Base-by-base conservation (phyloP, 805 yeast genomes). In the Lipomyces lipofer region DNA sequence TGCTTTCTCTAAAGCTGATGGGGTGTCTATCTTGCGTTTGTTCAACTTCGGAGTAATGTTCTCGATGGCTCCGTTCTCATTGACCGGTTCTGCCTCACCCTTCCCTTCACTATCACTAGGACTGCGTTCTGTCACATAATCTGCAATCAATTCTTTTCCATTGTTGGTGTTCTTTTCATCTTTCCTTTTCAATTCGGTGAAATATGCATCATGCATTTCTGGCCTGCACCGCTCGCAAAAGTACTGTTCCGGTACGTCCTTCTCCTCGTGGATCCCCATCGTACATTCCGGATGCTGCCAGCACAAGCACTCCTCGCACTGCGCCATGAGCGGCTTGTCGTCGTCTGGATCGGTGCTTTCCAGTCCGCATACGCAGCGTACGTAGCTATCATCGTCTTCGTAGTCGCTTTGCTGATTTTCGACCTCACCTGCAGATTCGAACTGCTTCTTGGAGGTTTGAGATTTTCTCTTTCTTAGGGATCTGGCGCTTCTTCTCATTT, bases 251-350 rank as follows among this genome's bases (percentile, higher is more conserved):
- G 88, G 87, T 3, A 83, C 73, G 43, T 69, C 69, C 36, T 66
- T 67, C 47, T 65, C 70, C 52, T 68, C 71, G 17, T 71, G 68
- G 7, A 71, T 66, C 43, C 76, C 81, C 42, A 83, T 76, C 75
- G 82, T 76, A 65, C 91, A 85, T 52, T 64, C 70, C 13, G 82
- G 77, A 65, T 85, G 91, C 67, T 85, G 91, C 89, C 89, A 85
- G 3, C 82, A 76, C 47, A 73, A 65, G 66, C 91, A 85, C 32
- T 69, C 65, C 45, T 82, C 88, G 69, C 91, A 85, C 66, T 81
- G 81, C 19, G 81, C 78, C 85, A 83, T 82, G 15, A 71, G 67
- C 19, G 82, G 79, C 24, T 71, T 74, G 24, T 73, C 73, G 43
- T 66, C 71, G 13, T 70, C 66, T 5, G 59, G 69, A 17, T 53